A percentile compares a stretch with the other conserved stretches of the same genome.
These are phyloP conservation scores for Asterionellopsis glacialis DNA, from an alignment of 108 stramenopile genomes.

Conservation along the genomic window DNA sequence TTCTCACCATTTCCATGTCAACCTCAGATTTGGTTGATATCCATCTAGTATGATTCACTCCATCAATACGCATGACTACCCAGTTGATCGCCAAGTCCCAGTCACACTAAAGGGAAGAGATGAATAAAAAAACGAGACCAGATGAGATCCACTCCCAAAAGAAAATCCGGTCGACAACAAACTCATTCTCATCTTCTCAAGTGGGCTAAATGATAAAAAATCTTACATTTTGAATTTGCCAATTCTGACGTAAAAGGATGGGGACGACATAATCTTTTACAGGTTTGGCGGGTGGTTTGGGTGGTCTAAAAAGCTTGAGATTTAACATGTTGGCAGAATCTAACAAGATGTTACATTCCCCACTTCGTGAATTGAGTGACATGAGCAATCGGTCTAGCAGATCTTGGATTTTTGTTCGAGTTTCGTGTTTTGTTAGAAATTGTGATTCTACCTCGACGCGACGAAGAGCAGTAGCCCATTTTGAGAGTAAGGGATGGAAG, in stretches of 20 bases:
- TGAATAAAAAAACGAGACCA: not conserved
- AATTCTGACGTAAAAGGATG: conserved; percentile 63
- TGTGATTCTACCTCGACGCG: conserved; percentile 73
- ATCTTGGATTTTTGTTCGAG: conserved; percentile 46
- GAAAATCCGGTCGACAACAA: no score
- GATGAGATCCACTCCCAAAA: not conserved
- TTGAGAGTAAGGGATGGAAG: conserved; percentile 61
- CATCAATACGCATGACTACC: conserved; percentile 88
- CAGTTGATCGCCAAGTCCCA: conserved; percentile 91
- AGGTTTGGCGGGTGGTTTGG: conserved; percentile 53
- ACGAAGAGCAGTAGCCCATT: conserved; percentile 59
- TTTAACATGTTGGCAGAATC: conserved; percentile 65
- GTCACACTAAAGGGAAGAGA: conserved; percentile 42
- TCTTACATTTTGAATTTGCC: conserved; percentile 48
- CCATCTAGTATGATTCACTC: conserved; percentile 67
- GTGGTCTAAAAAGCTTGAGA: conserved; percentile 70
- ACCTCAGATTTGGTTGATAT: conserved; percentile 78
- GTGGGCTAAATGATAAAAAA: not conserved
- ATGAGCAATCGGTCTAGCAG: conserved; percentile 55
- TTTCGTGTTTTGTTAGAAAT: conserved; percentile 39
- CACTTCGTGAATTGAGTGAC: conserved; percentile 59
- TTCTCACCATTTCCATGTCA: conserved; percentile 82
- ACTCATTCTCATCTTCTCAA: no score
- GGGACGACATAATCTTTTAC: conserved; percentile 78
- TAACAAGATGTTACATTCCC: conserved; percentile 68